These are phyloP conservation scores for Gossypium lobatum DNA, from an alignment of 441 rosid genomes.

Conservation along the genomic window DNA sequence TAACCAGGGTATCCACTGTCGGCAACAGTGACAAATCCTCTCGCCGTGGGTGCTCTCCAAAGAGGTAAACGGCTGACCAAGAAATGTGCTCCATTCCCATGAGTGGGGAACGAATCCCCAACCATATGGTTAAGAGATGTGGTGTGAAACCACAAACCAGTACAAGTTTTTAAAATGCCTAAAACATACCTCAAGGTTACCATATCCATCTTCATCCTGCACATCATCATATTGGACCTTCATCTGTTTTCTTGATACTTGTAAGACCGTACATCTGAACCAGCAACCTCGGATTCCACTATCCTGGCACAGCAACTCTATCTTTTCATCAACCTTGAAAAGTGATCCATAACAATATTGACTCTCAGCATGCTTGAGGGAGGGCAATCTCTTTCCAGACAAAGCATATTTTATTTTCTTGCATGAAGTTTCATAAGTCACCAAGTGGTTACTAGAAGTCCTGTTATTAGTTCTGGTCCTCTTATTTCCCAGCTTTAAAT, in stretches of 20 bases:
- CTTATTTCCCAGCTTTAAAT: conserved; percentile 54
- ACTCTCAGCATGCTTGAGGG: conserved; percentile 41
- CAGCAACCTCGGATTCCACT: conserved; percentile 98
- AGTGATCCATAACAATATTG: conserved; percentile 32
- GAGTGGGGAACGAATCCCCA: no score
- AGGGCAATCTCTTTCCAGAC: conserved; percentile 43
- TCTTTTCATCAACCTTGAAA: conserved; percentile 58
- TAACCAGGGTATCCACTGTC: no score
- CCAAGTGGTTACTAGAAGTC: conserved; percentile 22
- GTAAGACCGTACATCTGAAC: conserved; percentile 85
- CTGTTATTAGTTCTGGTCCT: conserved; percentile 43
- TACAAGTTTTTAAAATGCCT: conserved; percentile 8
- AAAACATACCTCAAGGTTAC: conserved; percentile 78
- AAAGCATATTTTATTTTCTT: conserved; percentile 43
- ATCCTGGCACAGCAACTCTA: conserved; percentile 88
- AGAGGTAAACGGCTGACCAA: no score
- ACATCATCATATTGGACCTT: conserved; percentile 82
- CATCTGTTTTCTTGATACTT: conserved; percentile 53
- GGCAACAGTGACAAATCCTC: no score
- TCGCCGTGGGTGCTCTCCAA: no score
- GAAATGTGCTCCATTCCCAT: no score
- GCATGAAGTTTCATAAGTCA: conserved; percentile 33
- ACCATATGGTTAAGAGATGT: no score
- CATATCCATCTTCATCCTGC: conserved; percentile 70
- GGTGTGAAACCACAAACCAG: neutral